Base-by-base conservation (phyloP, 768 basidiomycete species). In the Dioszegia crocea region DNA sequence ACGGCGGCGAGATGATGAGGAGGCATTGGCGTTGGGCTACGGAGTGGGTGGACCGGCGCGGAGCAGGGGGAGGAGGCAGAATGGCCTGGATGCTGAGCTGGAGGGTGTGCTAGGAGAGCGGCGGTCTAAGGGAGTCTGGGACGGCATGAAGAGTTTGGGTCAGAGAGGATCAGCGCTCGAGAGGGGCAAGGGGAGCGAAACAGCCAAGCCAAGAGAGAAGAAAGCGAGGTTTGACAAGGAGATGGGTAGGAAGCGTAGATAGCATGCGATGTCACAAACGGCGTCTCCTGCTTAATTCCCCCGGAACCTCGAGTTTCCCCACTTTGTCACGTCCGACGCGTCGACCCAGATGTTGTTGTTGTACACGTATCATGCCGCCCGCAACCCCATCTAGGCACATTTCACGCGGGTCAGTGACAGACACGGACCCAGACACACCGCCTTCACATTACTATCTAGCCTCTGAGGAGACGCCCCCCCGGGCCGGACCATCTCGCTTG, bases 11-110 rank as follows among this genome's bases (percentile, higher is more conserved):
- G 81, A 84, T 60, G 93, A 97, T 69, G 94, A 97, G 76, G 89
- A 84, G 62, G 88, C 90, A 63, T 78, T 97, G 61, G 90, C 90
- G 17, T 79, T 97, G 12, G 94, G 94, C 52, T 75, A 72, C 47
- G 76, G 76, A n/a, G 68, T 77, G 4, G 72, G 74, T 43, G 72
- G 70, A 24, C 56, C 62, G 3, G 57, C 61, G 8, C 41, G 71
- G 29, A 60, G 66, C 24, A 53, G 74, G 58, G 64, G 62, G 12
- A 57, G 71, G 40, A 57, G 74, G 29, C 72, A 72, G 61, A 75
- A 75, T 41, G 76, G 76, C 0, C 61, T 77, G 54, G 76, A 77
- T 47, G 74, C 76, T 14, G 76, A 77, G 60, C 29, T 77, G 51
- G 76, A 77, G 58, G 76, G 76, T 59, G 76, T 77, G 17, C 49